Evolutionary conservation across 176 grass and related monocot genomes (phyloP).

Genomic region (Pontederia crassipes): DNA sequence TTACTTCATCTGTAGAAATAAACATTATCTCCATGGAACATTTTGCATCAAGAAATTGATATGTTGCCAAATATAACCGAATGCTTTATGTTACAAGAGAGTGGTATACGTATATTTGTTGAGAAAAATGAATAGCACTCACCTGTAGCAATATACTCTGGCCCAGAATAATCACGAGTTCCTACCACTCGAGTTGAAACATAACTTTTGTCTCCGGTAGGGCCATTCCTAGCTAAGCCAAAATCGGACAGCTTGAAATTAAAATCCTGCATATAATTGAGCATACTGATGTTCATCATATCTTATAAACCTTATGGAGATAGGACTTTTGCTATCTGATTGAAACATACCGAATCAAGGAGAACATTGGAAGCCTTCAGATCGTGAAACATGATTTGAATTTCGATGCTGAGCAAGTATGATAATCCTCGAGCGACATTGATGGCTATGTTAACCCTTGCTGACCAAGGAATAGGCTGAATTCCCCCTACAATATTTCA

Average conservation of each 20-base stretch:
- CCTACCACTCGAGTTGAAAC: slow-evolving; percentile 1
- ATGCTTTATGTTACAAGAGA: not conserved
- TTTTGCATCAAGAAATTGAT: no score
- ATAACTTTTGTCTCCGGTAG: not conserved
- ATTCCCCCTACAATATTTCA: slow-evolving; percentile 20
- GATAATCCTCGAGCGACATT: slow-evolving; percentile 57
- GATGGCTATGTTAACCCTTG: slow-evolving; percentile 45
- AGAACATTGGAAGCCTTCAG: slow-evolving; percentile 87
- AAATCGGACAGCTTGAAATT: slow-evolving; percentile 84
- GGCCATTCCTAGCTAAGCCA: slow-evolving; percentile 7
- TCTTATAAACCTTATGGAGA: not conserved
- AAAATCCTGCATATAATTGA: slow-evolving; percentile 30
- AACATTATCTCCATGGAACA: no score
- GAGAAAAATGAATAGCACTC: not conserved
- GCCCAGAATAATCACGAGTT: slow-evolving; percentile 1
- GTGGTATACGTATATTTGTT: not conserved
- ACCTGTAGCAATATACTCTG: slow-evolving; percentile 2
- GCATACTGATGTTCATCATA: not conserved
- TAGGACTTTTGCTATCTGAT: not conserved
- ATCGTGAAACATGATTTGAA: slow-evolving; percentile 73
- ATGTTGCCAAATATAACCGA: not conserved
- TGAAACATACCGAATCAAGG: slow-evolving; percentile 32
- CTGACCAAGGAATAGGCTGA: slow-evolving; percentile 55
- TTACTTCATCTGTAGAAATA: no score
- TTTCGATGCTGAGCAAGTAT: slow-evolving; percentile 47